These are phyloP conservation scores for Medicago arabica DNA, from an alignment of 306 rosid genomes.

Conservation along the genomic window DNA sequence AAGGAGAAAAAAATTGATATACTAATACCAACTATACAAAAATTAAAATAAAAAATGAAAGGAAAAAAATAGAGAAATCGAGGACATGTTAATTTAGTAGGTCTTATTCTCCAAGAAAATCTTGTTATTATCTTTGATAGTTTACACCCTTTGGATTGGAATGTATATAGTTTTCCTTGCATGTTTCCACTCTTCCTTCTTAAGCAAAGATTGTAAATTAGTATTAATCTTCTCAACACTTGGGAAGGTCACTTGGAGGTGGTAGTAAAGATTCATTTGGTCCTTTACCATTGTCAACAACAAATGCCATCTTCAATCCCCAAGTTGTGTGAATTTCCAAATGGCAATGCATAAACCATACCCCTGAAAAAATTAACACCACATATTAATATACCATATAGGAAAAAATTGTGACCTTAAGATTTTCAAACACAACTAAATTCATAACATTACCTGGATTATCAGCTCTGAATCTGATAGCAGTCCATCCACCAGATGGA, in stretches of 20 bases:
- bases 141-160: constrained; percentile 7
- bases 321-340: constrained; percentile 87
- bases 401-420: not conserved
- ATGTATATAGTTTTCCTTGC: not conserved
- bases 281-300: constrained; percentile 85
- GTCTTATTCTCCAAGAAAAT: constrained; percentile 35
- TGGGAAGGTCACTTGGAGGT: constrained; percentile 77
- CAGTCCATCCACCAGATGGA: constrained; percentile 86
- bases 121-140: constrained; percentile 28
- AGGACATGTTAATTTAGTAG: constrained; percentile 2
- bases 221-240: constrained; percentile 52
- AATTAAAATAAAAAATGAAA: constrained; percentile 34
- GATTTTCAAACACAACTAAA: no score
- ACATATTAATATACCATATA: constrained; percentile 1
- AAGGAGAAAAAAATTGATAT: constrained; percentile 14
- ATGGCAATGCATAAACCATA: constrained; percentile 82
- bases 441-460: constrained; percentile 69
- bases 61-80: not conserved
- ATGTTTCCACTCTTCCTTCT: constrained; percentile 1
- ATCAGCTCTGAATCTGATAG: constrained; percentile 83
- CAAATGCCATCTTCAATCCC: constrained; percentile 90
- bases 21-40: constrained; percentile 33
- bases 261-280: constrained; percentile 74
- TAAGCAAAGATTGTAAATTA: not conserved
- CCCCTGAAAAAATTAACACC: constrained; percentile 50